These are phyloP conservation scores for Phytophthora nicotianae DNA, from an alignment of 352 stramenopile genomes.

Conservation along the genomic window DNA sequence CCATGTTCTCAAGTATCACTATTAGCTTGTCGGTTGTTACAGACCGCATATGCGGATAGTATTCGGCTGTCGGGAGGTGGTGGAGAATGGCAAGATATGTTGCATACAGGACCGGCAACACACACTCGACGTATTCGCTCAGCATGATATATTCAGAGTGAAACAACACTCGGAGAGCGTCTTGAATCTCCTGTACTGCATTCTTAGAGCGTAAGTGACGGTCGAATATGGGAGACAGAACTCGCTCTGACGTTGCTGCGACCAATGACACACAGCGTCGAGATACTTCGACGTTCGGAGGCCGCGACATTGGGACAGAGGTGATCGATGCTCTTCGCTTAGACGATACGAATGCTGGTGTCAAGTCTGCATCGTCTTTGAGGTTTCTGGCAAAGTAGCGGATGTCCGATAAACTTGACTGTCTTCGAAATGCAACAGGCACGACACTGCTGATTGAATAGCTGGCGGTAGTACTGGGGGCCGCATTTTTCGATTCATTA, in stretches of 20 bases:
- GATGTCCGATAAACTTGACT: neutral
- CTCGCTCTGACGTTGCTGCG: neutral
- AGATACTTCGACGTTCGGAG: neutral
- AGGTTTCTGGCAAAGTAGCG: neutral
- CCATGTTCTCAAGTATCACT: neutral
- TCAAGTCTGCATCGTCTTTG: neutral
- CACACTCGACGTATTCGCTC: conserved; percentile 2
- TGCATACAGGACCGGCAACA: neutral
- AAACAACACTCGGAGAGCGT: neutral
- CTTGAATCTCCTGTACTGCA: neutral
- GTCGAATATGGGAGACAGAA: neutral
- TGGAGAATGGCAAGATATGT: neutral
- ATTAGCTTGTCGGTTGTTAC: no score
- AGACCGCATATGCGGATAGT: neutral
- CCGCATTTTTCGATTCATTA: neutral
- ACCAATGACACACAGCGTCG: neutral
- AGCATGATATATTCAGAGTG: neutral
- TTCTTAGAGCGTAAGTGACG: neutral
- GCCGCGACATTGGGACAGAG: neutral
- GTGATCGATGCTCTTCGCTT: neutral
- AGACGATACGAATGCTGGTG: neutral
- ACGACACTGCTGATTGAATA: neutral
- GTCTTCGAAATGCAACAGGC: neutral
- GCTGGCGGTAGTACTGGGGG: no score
- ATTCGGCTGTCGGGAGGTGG: neutral